Percentiles rank a stretch among this genome's conserved stretches.
Evolutionary conservation across 2,329 filamentous ascomycete genomes (phyloP).

Genomic region (Claviceps fusiformis): DNA sequence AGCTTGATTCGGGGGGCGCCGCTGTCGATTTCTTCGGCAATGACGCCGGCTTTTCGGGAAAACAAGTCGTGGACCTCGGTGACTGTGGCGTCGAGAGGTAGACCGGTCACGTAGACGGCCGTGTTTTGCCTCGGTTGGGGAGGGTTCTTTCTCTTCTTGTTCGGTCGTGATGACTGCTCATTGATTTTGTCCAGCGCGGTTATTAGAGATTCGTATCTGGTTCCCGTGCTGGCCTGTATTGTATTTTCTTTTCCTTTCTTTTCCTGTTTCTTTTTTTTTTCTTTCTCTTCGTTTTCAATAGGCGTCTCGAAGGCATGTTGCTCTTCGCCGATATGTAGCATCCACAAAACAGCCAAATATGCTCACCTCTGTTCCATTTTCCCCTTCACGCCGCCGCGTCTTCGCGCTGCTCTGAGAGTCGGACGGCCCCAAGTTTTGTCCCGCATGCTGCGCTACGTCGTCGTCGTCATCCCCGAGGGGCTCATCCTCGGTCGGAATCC

Average conservation of each 20-base stretch:
- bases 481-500: slow-evolving; percentile 52
- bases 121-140: slow-evolving; percentile 57
- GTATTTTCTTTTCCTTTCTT: not conserved
- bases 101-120: slow-evolving; percentile 79
- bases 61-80: slow-evolving; percentile 77
- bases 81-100: slow-evolving; percentile 65
- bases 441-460: slow-evolving; percentile 16
- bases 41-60: slow-evolving; percentile 71
- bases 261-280: not conserved
- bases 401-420: slow-evolving; percentile 10
- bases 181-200: not conserved
- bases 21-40: slow-evolving; percentile 87
- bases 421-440: not conserved
- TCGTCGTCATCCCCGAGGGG: slow-evolving; percentile 25
- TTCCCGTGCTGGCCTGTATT: too few relatives aligned
- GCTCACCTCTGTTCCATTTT: slow-evolving; percentile 29
- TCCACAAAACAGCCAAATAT: not conserved
- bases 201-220: not conserved
- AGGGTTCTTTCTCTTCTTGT: slow-evolving; percentile 34
- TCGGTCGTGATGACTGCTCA: slow-evolving; percentile 17
- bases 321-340: not conserved
- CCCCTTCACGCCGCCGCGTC: slow-evolving; percentile 30
- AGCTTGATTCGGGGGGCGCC: slow-evolving; percentile 83
- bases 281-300: not conserved
- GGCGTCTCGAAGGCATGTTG: not conserved